These are phyloP conservation scores for Phytophthora lateralis DNA, from an alignment of 352 stramenopile species.

Conservation along the genomic window DNA sequence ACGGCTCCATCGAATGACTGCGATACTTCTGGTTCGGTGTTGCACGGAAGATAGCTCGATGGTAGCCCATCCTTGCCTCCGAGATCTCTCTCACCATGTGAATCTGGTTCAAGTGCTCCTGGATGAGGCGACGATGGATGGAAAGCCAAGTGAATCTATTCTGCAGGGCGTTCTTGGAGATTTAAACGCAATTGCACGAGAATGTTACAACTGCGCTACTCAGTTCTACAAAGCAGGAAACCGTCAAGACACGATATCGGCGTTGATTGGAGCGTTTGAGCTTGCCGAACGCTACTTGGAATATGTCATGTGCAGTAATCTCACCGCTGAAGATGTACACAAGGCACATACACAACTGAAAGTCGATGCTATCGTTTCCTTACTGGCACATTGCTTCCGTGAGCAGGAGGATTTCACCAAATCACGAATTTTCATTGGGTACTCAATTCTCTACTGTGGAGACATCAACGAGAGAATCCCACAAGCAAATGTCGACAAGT, in stretches of 20 bases:
- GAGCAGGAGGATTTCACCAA: slow-evolving; percentile 36
- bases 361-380: slow-evolving; percentile 57
- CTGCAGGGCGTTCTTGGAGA: slow-evolving; percentile 52
- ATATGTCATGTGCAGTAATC: slow-evolving; percentile 61
- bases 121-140: slow-evolving; percentile 43
- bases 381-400: slow-evolving; percentile 62
- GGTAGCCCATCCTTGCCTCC: slow-evolving; percentile 6
- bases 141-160: slow-evolving; percentile 29
- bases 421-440: slow-evolving; percentile 46
- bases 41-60: slow-evolving; percentile 3
- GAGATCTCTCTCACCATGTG: slow-evolving; percentile 35
- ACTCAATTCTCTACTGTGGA: slow-evolving; percentile 61
- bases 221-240: slow-evolving; percentile 56
- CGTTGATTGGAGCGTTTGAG: slow-evolving; percentile 52
- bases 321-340: slow-evolving; percentile 35
- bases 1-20: slow-evolving; percentile 48
- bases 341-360: slow-evolving; percentile 57
- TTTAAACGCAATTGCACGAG: slow-evolving; percentile 63
- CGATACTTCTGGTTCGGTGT: slow-evolving; percentile 34
- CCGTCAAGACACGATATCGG: slow-evolving; percentile 43
- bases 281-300: slow-evolving; percentile 64
- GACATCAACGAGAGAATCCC: slow-evolving; percentile 33
- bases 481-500: slow-evolving; percentile 51
- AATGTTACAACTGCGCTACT: slow-evolving; percentile 62
- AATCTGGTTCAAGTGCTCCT: slow-evolving; percentile 39